Conservation (phyloP, 78 protist species). For the Guillardia theta region DNA sequence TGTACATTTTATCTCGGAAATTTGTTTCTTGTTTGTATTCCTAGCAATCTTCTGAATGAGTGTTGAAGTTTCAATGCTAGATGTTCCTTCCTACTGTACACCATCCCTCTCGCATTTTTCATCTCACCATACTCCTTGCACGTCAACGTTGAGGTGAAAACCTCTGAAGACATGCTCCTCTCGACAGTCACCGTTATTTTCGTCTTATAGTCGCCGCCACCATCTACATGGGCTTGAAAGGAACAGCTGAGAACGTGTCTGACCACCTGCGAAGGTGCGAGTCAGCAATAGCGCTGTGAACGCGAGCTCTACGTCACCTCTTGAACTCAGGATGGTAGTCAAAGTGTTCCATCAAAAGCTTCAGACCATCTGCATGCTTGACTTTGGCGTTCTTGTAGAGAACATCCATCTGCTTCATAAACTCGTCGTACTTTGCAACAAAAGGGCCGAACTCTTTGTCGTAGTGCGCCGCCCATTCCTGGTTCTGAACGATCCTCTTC, state of each 20-base stretch:
- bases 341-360: background rate
- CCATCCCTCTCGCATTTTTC: background rate
- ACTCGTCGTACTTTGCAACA: background rate
- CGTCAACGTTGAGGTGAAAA: background rate
- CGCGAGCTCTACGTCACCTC: too few relatives aligned
- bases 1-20: too few relatives aligned
- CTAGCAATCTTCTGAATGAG: background rate
- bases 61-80: background rate
- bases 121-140: background rate
- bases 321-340: slow-evolving; percentile 37
- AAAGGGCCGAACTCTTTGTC: slow-evolving; percentile 18
- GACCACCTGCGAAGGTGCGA: too few relatives aligned
- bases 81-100: background rate
- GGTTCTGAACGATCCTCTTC: background rate
- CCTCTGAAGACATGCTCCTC: background rate
- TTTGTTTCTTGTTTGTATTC: too few relatives aligned
- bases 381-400: background rate
- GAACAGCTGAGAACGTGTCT: slow-evolving; percentile 3
- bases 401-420: background rate
- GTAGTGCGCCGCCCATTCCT: slow-evolving; percentile 23
- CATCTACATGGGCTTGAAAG: background rate
- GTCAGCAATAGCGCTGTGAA: too few relatives aligned
- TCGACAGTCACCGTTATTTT: background rate
- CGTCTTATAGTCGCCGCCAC: background rate
- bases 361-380: background rate